Evolutionary conservation across 2,329 filamentous ascomycete genomes (phyloP).

Genomic region (Laburnicola sp.): DNA sequence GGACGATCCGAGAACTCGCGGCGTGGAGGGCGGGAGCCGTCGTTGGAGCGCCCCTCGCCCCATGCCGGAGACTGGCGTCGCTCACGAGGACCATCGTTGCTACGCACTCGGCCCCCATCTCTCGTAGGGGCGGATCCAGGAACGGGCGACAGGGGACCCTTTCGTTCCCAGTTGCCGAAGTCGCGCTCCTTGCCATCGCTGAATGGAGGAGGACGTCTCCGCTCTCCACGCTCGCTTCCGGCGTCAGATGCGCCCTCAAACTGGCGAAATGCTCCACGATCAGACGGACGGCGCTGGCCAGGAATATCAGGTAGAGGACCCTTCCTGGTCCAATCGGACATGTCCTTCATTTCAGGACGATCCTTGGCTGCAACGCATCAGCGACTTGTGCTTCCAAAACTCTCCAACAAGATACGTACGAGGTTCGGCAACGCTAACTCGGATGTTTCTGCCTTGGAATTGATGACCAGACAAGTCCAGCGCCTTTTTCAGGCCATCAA

Average conservation of each 20-base stretch:
- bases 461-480: conserved; percentile 77
- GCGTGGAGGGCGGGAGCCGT: conserved; percentile 77
- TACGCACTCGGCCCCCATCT: conserved; percentile 63
- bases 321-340: conserved; percentile 90
- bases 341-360: conserved; percentile 76
- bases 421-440: conserved; percentile 94
- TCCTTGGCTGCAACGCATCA: conserved; percentile 71
- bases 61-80: conserved; percentile 68
- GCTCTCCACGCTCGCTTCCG: conserved; percentile 63
- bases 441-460: conserved; percentile 86
- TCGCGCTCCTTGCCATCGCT: conserved; percentile 77
- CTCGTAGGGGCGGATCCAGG: conserved; percentile 49
- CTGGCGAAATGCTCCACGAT: conserved; percentile 51
- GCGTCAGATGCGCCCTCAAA: conserved; percentile 57
- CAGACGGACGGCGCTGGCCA: conserved; percentile 58
- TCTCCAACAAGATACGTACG: conserved; percentile 64
- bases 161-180: conserved; percentile 91
- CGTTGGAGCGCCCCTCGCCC: conserved; percentile 70
- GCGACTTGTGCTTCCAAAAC: conserved; percentile 5
- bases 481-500: conserved; percentile 90
- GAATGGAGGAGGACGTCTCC: conserved; percentile 66
- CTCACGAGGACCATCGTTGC: conserved; percentile 52
- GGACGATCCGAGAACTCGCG: conserved; percentile 73
- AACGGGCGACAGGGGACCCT: conserved; percentile 81
- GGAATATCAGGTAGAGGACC: conserved; percentile 81